Conservation (phyloP, 1,139 yeast genomes). For the Debaryomycetaceae sp. region DNA sequence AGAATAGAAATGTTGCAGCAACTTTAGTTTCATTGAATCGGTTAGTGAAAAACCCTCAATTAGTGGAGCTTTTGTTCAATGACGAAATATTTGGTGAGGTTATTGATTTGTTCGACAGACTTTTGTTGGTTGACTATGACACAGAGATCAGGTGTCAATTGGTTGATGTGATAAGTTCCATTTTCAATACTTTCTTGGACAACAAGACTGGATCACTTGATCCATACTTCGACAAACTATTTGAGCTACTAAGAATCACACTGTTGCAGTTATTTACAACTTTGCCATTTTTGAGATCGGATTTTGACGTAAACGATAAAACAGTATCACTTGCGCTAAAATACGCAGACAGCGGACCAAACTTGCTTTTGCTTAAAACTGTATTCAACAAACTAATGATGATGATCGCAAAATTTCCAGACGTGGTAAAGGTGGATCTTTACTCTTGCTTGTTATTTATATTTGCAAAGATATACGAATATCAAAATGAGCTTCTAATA, state of each 20-base stretch:
- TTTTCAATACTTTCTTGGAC: constrained; percentile 33
- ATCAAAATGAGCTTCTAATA: constrained; percentile 42
- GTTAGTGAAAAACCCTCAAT: constrained; percentile 54
- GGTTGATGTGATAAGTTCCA: constrained; percentile 53
- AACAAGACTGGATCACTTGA: constrained; percentile 28
- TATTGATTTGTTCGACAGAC: constrained; percentile 71
- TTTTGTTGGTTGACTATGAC: constrained; percentile 58
- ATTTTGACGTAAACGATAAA: constrained; percentile 33
- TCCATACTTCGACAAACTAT: constrained; percentile 69
- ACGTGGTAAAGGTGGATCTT: constrained; percentile 64
- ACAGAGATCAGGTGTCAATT: constrained; percentile 50
- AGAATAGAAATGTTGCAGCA: constrained; percentile 37
- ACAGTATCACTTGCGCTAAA: constrained; percentile 27
- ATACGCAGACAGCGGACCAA: constrained; percentile 33
- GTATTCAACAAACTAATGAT: constrained; percentile 55
- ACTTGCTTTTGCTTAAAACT: constrained; percentile 44
- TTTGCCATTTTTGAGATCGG: constrained; percentile 58
- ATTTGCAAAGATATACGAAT: constrained; percentile 58
- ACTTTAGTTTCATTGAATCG: constrained; percentile 54
- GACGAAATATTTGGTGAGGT: constrained; percentile 74
- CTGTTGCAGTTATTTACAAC: constrained; percentile 60
- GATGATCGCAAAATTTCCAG: constrained; percentile 65
- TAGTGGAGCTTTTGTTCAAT: constrained; percentile 60
- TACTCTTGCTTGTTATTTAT: constrained; percentile 66
- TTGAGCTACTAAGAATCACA: constrained; percentile 74